Base-by-base conservation (phyloP, 2,329 filamentous ascomycete species). In the Chaetomiaceae sp. region DNA sequence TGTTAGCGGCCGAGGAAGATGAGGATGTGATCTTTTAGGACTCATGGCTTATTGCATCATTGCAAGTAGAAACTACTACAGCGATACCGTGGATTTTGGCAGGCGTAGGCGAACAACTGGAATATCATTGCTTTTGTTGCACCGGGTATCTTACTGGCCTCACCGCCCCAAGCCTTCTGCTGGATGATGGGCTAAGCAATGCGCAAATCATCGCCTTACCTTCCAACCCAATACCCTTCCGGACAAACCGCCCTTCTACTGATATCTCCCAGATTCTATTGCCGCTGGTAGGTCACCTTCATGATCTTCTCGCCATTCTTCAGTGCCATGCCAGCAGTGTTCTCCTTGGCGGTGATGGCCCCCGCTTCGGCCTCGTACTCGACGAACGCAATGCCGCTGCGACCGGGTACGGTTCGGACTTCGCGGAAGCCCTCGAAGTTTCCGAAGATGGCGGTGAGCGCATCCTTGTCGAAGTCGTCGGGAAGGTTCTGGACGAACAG, bases 231-330 rank as follows among this genome's bases (percentile, higher is more conserved):
- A 29, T 20, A 11, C 26, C 10, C 4, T 24, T 22, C 44, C 9
- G 6, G 5, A 24, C n/a, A 9, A 24, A 32, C 10, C 14, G 29
- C 29, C 6, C 22, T 9, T 24, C n/a, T 24, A 5, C 15, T 14
- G 4, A 18, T 17, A 27, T 10, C n/a, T 6, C 6, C 6, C 32
- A 8, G 8, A 5, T 14, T 30, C 42, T 75, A 95, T 72, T 95
- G 87, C 61, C 90, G 78, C 71, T 97, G 93, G 75, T 95, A 98
- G 12, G 93, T 96, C 54, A 98, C 90, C 71, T 93, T 94, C 66
- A 98, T 88, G 7, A 81, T 74, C 69, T 88, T 87, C 56, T 78
- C 78, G 37, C 81, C 81, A 15, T 81, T 81, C 43, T 84, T 86
- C 57, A 98, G 71, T 19, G 79, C 73, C 80, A 93, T 90, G 18